Percentiles rank a stretch among this genome's conserved stretches.
Conservation (phyloP, 192 early-diverging fungal species). For the Chytriomyces sp. region DNA sequence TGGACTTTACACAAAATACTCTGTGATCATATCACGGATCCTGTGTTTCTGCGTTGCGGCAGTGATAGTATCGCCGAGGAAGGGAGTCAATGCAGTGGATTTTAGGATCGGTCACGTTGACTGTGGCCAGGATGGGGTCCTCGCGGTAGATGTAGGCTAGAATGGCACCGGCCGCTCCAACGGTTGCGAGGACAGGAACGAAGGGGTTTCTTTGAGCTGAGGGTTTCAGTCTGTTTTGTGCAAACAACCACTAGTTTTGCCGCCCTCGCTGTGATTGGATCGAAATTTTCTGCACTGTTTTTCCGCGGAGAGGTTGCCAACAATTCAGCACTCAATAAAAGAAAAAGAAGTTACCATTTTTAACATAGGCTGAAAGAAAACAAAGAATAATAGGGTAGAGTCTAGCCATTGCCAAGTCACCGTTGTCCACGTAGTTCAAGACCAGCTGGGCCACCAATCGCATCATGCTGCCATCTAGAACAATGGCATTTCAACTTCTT, state of each 20-base stretch:
- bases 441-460: constrained; percentile 42
- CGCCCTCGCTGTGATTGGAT: no score
- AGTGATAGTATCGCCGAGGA: constrained; percentile 21
- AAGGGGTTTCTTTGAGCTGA: no score
- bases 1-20: not conserved
- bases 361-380: no score
- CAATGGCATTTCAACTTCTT: constrained; percentile 58
- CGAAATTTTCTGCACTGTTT: no score
- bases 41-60: not conserved
- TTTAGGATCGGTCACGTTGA: not conserved
- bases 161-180: not conserved
- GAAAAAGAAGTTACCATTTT: no score
- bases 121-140: not conserved
- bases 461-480: constrained; percentile 32
- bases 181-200: no score
- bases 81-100: not conserved
- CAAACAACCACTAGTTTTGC: no score
- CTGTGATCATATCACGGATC: not conserved
- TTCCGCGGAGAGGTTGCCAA: no score
- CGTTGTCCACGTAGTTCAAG: constrained; percentile 63
- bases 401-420: no score
- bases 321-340: no score
- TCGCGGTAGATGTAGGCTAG: not conserved
- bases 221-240: no score
- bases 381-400: no score